Evolutionary conservation across 2,329 filamentous ascomycete species (phyloP).

Genomic region (Microdochium trichocladiopsis): DNA sequence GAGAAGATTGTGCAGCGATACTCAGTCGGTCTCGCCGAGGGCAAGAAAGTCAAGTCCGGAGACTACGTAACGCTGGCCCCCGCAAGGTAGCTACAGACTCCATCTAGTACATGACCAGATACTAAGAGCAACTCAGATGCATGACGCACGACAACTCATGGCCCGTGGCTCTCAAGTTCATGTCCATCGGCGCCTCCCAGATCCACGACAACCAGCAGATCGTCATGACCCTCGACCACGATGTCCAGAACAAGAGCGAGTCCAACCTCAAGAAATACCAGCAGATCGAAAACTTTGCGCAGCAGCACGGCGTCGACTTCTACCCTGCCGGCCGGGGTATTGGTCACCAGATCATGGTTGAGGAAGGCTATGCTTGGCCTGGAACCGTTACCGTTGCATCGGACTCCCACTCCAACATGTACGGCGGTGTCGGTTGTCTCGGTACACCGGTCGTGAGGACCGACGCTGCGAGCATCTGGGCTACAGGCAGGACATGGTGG

Average conservation of each 20-base stretch:
- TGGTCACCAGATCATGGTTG: conserved; percentile 88
- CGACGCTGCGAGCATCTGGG: conserved; percentile 81
- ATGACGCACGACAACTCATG: conserved; percentile 87
- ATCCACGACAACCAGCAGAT: conserved; percentile 67
- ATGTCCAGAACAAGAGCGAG: conserved; percentile 77
- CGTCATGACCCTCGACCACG: conserved; percentile 81
- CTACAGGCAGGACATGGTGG: conserved; percentile 79
- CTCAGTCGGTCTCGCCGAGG: conserved; percentile 65
- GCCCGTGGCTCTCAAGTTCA: conserved; percentile 71
- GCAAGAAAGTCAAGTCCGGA: conserved; percentile 69
- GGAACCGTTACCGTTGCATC: conserved; percentile 75
- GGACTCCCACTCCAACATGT: conserved; percentile 75
- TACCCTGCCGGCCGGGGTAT: conserved; percentile 75
- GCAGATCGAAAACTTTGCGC: conserved; percentile 76
- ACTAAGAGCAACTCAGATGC: conserved; percentile 40
- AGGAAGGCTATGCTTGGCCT: conserved; percentile 76
- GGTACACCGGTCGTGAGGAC: conserved; percentile 81
- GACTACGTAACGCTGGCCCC: conserved; percentile 78
- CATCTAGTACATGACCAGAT: not conserved
- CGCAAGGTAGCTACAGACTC: not conserved
- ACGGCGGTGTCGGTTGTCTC: conserved; percentile 70
- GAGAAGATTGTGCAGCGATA: conserved; percentile 90
- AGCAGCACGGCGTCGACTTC: conserved; percentile 68
- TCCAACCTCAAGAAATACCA: conserved; percentile 77
- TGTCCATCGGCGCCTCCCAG: conserved; percentile 71